A percentile compares a stretch with the other conserved stretches of the same genome.
These are phyloP conservation scores for Cudoniella acicularis DNA, from an alignment of 495 filamentous ascomycete species.

Conservation along the genomic window DNA sequence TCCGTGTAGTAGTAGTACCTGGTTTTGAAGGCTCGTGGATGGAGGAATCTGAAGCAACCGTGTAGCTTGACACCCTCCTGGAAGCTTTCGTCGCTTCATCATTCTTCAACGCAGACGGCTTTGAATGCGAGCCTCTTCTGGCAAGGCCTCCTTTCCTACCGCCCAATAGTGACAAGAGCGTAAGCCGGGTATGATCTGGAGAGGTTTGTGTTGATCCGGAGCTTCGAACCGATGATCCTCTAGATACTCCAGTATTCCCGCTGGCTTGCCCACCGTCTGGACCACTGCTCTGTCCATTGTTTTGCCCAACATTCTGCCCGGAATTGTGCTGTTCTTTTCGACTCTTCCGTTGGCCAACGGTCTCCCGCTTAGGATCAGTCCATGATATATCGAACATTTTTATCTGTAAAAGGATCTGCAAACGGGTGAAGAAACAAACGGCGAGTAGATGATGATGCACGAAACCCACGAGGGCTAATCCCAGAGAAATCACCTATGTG, in stretches of 20 bases:
- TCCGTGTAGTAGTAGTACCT: background rate
- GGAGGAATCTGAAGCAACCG: slow-evolving; percentile 8
- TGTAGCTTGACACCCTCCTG: slow-evolving; percentile 14
- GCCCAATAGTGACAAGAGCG: slow-evolving; percentile 1
- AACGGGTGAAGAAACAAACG: background rate
- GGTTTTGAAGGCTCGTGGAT: background rate
- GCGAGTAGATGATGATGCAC: background rate
- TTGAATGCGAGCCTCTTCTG: background rate
- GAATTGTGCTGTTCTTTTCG: slow-evolving; percentile 10
- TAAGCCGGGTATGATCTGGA: background rate
- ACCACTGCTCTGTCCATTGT: background rate
- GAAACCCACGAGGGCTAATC: background rate
- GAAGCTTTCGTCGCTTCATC: background rate
- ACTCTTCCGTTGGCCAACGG: slow-evolving; percentile 35
- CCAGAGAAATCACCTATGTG: background rate
- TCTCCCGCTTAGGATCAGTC: slow-evolving; percentile 42
- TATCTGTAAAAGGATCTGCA: background rate
- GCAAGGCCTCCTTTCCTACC: background rate
- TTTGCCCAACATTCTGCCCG: background rate
- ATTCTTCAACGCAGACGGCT: background rate
- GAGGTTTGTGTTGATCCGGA: slow-evolving; percentile 11
- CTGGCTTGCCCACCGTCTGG: no score
- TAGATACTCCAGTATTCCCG: slow-evolving; percentile 6
- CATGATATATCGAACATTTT: slow-evolving; percentile 52
- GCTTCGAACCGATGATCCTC: slow-evolving; percentile 19